Conservation (phyloP, 2,329 filamentous ascomycete species). For the Pseudohalonectria lignicola region DNA sequence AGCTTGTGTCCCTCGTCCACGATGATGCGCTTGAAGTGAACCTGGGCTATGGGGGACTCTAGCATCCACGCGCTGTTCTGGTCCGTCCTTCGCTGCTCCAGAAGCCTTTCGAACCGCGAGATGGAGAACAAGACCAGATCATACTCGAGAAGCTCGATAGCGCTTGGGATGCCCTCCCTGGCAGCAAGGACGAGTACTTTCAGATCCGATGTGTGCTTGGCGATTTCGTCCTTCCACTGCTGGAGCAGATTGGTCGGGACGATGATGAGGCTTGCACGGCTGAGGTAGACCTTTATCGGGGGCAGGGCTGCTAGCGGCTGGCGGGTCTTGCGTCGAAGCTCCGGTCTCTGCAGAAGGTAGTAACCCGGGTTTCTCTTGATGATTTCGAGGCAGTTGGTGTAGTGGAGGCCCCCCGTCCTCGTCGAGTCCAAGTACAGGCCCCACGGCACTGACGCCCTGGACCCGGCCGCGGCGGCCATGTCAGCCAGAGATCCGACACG, state of each 20-base stretch:
- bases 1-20: slow-evolving; percentile 88
- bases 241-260: slow-evolving; percentile 73
- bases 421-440: slow-evolving; percentile 48
- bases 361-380: slow-evolving; percentile 46
- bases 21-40: slow-evolving; percentile 83
- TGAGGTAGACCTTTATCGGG: slow-evolving; percentile 47
- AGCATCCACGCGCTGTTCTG: slow-evolving; percentile 15
- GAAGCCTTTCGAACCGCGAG: slow-evolving; percentile 55
- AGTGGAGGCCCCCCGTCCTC: slow-evolving; percentile 34
- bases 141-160: slow-evolving; percentile 48
- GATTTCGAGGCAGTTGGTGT: slow-evolving; percentile 39
- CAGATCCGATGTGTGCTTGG: slow-evolving; percentile 61
- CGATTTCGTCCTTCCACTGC: slow-evolving; percentile 76
- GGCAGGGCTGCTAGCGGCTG: slow-evolving; percentile 18
- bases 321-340: slow-evolving; percentile 25
- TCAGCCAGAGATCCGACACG: slow-evolving; percentile 46
- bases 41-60: slow-evolving; percentile 46
- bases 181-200: slow-evolving; percentile 53
- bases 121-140: slow-evolving; percentile 75
- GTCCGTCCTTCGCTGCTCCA: slow-evolving; percentile 30
- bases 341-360: slow-evolving; percentile 43
- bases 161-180: slow-evolving; percentile 41
- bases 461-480: slow-evolving; percentile 63
- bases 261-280: slow-evolving; percentile 62
- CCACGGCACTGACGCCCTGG: slow-evolving; percentile 60